Percentiles rank a stretch among this genome's conserved stretches.
Evolutionary conservation across 2,329 filamentous ascomycete species (phyloP).

Genomic region (Sporothrix globosa): DNA sequence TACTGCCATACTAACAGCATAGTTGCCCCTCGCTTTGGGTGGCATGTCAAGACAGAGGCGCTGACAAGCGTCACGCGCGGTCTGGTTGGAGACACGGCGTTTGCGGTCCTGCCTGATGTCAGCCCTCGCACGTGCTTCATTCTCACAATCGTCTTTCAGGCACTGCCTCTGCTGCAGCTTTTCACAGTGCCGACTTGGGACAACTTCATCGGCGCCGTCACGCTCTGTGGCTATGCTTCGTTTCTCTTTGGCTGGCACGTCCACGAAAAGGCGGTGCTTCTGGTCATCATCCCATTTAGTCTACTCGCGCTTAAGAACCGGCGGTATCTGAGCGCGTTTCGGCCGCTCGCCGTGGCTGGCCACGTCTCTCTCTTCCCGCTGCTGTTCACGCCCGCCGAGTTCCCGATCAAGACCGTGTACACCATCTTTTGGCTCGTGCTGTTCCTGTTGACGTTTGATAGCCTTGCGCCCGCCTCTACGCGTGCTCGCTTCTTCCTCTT

Average conservation of each 20-base stretch:
- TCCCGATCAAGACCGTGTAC: constrained; percentile 91
- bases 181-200: constrained; percentile 83
- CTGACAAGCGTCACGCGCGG: constrained; percentile 89
- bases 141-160: constrained; percentile 81
- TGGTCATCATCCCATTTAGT: constrained; percentile 94
- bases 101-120: constrained; percentile 89
- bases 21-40: constrained; percentile 81
- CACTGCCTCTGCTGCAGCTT: constrained; percentile 77
- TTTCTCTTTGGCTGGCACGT: constrained; percentile 99
- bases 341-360: constrained; percentile 86
- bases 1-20: constrained; percentile 7
- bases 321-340: constrained; percentile 87
- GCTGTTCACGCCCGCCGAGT: constrained; percentile 88
- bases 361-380: constrained; percentile 95
- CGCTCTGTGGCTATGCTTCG: constrained; percentile 91
- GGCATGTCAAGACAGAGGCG: constrained; percentile 72
- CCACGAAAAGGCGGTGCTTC: constrained; percentile 93
- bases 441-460: constrained; percentile 85
- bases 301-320: constrained; percentile 88
- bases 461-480: constrained; percentile 79
- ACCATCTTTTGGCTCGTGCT: constrained; percentile 88
- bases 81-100: constrained; percentile 88
- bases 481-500: constrained; percentile 84
- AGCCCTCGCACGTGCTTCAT: constrained; percentile 78
- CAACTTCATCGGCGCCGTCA: constrained; percentile 84